phyloP scores from a whole-genome alignment of 768 basidiomycete genomes.

The Boletellus ananas region DNA sequence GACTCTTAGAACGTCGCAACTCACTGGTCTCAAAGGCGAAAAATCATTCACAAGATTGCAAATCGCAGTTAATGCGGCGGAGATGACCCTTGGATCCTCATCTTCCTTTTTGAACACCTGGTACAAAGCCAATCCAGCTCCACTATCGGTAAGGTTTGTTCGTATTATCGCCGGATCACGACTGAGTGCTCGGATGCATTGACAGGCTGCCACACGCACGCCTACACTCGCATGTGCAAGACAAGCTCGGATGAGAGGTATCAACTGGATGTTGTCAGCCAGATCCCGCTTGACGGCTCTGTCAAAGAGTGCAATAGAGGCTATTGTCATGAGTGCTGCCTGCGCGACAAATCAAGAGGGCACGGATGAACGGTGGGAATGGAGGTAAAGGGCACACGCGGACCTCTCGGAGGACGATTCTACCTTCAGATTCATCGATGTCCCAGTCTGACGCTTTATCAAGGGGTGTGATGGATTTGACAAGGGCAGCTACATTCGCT shows the following conservation, averaged over 20 bases:
- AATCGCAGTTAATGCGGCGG: constrained; percentile 68
- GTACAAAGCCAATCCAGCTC: constrained; percentile 70
- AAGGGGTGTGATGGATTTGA: constrained; percentile 51
- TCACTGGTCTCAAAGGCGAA: constrained; percentile 70
- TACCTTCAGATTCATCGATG: constrained; percentile 65
- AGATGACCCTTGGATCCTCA: constrained; percentile 67
- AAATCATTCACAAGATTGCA: constrained; percentile 88
- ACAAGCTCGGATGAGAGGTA: constrained; percentile 51
- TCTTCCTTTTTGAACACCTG: constrained; percentile 51
- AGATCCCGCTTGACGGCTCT: constrained; percentile 69
- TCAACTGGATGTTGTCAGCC: constrained; percentile 53
- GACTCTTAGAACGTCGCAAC: constrained; percentile 18
- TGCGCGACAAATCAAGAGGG: constrained; percentile 23
- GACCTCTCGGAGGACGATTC: constrained; percentile 61
- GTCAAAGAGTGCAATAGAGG: constrained; percentile 67
- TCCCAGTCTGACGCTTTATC: constrained; percentile 50
- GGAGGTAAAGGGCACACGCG: constrained; percentile 4
- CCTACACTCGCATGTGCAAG: constrained; percentile 64
- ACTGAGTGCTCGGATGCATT: constrained; percentile 76
- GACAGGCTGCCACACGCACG: constrained; percentile 83
- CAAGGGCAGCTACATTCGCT: constrained; percentile 46
- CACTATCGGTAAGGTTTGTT: constrained; percentile 82
- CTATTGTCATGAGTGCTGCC: constrained; percentile 73
- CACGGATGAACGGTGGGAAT: neutral
- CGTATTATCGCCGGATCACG: constrained; percentile 76